phyloP scores from a whole-genome alignment of 148 eudicot genomes.

The Mesembryanthemum crystallinum region DNA sequence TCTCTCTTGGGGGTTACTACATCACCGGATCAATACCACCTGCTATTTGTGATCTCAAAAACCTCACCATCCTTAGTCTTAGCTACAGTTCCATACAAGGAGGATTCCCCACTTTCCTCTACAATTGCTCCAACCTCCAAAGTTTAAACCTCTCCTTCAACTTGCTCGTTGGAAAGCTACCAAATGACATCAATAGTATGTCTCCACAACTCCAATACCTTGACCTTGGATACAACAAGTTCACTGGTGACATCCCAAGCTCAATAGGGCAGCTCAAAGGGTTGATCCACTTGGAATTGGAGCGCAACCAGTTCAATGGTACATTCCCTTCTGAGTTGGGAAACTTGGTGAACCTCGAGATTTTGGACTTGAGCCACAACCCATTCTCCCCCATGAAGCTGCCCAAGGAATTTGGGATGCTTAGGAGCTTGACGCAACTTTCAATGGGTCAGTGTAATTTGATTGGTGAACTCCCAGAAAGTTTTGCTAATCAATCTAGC shows the following conservation, averaged over 20 bases:
- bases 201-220: constrained; percentile 34
- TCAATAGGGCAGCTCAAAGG: constrained; percentile 44
- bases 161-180: constrained; percentile 56
- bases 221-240: constrained; percentile 54
- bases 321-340: constrained; percentile 55
- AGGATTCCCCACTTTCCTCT: constrained; percentile 43
- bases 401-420: constrained; percentile 47
- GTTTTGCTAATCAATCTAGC: constrained; percentile 37
- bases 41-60: constrained; percentile 52
- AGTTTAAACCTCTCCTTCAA: constrained; percentile 48
- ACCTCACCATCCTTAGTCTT: constrained; percentile 44
- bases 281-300: constrained; percentile 31
- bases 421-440: constrained; percentile 35
- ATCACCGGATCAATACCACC: constrained; percentile 47
- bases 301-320: constrained; percentile 50
- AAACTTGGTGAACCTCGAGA: constrained; percentile 40
- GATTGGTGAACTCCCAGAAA: constrained; percentile 53
- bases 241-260: constrained; percentile 62
- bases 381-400: constrained; percentile 29
- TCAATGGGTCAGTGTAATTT: constrained; percentile 44
- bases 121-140: constrained; percentile 48
- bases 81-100: constrained; percentile 41
- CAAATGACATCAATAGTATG: constrained; percentile 48
- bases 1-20: constrained; percentile 27
- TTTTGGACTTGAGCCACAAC: constrained; percentile 35